A percentile compares a stretch with the other conserved stretches of the same genome.
Evolutionary conservation across 177 flowering plant genomes (phyloP).

Genomic region (Vitis hybrid): DNA sequence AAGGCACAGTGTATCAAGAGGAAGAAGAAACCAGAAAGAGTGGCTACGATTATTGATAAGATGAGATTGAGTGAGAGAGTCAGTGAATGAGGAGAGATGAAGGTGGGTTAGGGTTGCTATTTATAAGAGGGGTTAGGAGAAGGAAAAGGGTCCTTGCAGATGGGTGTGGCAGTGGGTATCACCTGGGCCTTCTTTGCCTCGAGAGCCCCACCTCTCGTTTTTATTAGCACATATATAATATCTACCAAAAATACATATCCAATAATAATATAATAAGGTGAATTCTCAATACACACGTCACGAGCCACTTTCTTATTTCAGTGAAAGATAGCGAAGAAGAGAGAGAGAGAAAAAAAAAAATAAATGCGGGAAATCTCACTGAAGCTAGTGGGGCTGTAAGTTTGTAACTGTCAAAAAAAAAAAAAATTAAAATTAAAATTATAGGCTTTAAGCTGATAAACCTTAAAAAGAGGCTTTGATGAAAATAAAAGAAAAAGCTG

Average conservation of each 20-base stretch:
- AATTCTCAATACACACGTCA: conserved; percentile 28
- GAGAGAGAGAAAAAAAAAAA: not conserved
- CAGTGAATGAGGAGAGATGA: not conserved
- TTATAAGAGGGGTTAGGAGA: conserved; percentile 19
- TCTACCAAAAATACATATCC: not conserved
- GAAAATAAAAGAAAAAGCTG: not conserved
- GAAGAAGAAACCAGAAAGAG: not conserved
- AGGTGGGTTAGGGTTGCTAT: conserved; percentile 10
- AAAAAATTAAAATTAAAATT: no score
- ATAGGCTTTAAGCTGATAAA: no score
- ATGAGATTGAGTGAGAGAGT: not conserved
- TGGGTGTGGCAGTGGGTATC: conserved; percentile 37
- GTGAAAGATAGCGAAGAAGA: conserved; percentile 1
- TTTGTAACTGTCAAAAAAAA: not conserved
- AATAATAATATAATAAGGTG: conserved; percentile 1
- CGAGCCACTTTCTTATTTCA: conserved; percentile 6
- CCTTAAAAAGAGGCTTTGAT: not conserved
- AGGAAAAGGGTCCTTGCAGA: conserved; percentile 7
- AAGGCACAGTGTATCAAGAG: not conserved
- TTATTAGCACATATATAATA: not conserved
- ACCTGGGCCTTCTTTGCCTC: conserved; percentile 45
- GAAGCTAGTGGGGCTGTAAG: conserved; percentile 1
- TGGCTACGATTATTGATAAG: not conserved
- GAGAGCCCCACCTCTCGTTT: conserved; percentile 29
- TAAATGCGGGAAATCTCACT: conserved; percentile 28